A percentile compares a stretch with the other conserved stretches of the same genome.
phyloP scores from a whole-genome alignment of 305 asterid species.

The Rubia tinctorum region DNA sequence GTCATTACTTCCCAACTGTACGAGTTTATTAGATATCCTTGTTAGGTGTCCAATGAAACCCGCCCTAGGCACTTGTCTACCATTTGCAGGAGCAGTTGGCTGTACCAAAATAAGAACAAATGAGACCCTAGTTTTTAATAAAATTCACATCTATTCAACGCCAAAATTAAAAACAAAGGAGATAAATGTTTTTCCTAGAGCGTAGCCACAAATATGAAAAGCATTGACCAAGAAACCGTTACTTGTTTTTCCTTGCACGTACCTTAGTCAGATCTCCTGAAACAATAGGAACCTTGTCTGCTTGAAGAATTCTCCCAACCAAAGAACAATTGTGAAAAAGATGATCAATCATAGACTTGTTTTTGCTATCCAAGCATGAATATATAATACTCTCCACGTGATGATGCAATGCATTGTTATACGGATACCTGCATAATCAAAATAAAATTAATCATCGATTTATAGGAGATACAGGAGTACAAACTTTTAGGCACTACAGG shows the following conservation, averaged over 20 bases:
- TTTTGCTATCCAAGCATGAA: slow-evolving; percentile 88
- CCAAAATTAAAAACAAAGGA: neutral
- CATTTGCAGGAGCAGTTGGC: slow-evolving; percentile 65
- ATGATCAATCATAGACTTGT: slow-evolving; percentile 56
- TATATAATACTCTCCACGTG: slow-evolving; percentile 93
- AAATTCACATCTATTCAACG: neutral
- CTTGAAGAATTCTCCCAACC: slow-evolving; percentile 67
- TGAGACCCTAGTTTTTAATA: neutral
- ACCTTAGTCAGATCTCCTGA: slow-evolving; percentile 66
- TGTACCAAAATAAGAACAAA: slow-evolving; percentile 36
- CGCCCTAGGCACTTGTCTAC: slow-evolving; percentile 63
- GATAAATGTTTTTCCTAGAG: neutral
- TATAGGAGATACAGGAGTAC: neutral
- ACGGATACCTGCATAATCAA: slow-evolving; percentile 64
- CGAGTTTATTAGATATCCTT: slow-evolving; percentile 73
- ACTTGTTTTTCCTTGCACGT: slow-evolving; percentile 10
- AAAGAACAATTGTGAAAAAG: slow-evolving; percentile 72
- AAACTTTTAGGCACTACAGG: neutral
- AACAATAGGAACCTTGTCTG: slow-evolving; percentile 58
- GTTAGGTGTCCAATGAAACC: slow-evolving; percentile 92
- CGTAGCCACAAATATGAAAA: neutral
- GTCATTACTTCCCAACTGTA: slow-evolving; percentile 64
- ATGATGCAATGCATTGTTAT: slow-evolving; percentile 95
- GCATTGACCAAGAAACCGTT: slow-evolving; percentile 2
- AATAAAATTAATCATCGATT: neutral